Evolutionary conservation across 2,329 filamentous ascomycete genomes (phyloP).

Genomic region (Setomelanomma holmii): DNA sequence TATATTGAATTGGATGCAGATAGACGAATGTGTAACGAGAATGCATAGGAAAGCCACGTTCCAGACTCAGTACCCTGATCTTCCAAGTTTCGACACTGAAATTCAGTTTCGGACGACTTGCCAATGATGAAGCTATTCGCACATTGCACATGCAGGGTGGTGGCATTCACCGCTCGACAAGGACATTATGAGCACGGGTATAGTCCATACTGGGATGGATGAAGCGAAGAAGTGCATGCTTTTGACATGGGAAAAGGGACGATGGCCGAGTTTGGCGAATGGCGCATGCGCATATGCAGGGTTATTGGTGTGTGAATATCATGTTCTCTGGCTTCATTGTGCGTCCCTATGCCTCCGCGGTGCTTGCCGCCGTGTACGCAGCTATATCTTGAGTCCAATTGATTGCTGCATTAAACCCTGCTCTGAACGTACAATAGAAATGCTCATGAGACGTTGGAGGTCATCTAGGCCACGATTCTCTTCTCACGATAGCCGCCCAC

Average conservation of each 20-base stretch:
- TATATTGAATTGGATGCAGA: too few species aligned
- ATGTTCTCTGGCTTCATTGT: not conserved
- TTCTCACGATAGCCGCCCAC: not conserved
- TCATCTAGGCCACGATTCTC: not conserved
- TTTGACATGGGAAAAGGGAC: not conserved
- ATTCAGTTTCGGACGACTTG: not conserved
- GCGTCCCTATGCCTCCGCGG: too few species aligned
- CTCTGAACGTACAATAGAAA: too few species aligned
- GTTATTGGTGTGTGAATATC: not conserved
- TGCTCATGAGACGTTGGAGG: too few species aligned
- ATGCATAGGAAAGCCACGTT: too few species aligned
- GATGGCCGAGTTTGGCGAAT: not conserved
- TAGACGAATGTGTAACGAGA: too few species aligned
- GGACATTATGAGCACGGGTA: not conserved
- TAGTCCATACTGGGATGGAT: not conserved
- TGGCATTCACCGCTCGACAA: not conserved
- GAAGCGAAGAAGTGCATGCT: not conserved
- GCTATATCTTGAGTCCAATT: too few species aligned
- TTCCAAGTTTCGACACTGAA: not conserved
- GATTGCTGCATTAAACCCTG: too few species aligned
- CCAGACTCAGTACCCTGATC: not conserved
- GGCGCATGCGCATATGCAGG: not conserved
- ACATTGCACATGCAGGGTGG: not conserved
- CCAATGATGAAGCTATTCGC: not conserved
- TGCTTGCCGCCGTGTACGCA: too few species aligned